Evolutionary conservation across 208 protist genomes (phyloP).

Genomic region (Trypanosoma vivax): DNA sequence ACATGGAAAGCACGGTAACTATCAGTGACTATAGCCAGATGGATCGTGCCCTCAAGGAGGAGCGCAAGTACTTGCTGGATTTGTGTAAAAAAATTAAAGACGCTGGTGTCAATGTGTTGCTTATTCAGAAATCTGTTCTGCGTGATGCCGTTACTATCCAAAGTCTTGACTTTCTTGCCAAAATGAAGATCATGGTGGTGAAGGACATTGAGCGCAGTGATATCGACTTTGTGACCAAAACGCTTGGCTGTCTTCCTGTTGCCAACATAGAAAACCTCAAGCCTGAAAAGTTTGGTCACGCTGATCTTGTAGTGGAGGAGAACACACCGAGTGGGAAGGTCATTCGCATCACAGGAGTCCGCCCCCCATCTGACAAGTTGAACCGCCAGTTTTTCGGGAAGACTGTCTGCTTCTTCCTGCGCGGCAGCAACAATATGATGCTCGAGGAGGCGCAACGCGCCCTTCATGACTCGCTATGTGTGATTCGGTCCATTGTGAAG

Average conservation of each 20-base stretch:
- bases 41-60: slow-evolving; percentile 96
- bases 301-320: slow-evolving; percentile 94
- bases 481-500: slow-evolving; percentile 99
- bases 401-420: slow-evolving; percentile 95
- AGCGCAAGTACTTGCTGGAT: slow-evolving; percentile 97
- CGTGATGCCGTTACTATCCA: slow-evolving; percentile 97
- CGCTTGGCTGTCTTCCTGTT: slow-evolving; percentile 95
- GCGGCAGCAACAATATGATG: slow-evolving; percentile 96
- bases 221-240: slow-evolving; percentile 99
- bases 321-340: slow-evolving; percentile 85
- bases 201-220: slow-evolving; percentile 98
- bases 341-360: slow-evolving; percentile 94
- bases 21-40: slow-evolving; percentile 97
- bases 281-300: slow-evolving; percentile 95
- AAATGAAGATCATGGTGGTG: slow-evolving; percentile 99
- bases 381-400: slow-evolving; percentile 71
- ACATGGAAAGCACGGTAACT: slow-evolving; percentile 94
- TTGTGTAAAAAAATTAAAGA: slow-evolving; percentile 98
- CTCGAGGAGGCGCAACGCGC: slow-evolving; percentile 98
- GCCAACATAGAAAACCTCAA: slow-evolving; percentile 95
- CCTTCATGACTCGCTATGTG: slow-evolving; percentile 99
- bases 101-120: slow-evolving; percentile 97
- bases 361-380: slow-evolving; percentile 28
- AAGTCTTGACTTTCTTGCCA: slow-evolving; percentile 97
- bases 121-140: slow-evolving; percentile 99